Conservation (phyloP, 176 grass and related monocot genomes). For the Eragrostis nindensis region DNA sequence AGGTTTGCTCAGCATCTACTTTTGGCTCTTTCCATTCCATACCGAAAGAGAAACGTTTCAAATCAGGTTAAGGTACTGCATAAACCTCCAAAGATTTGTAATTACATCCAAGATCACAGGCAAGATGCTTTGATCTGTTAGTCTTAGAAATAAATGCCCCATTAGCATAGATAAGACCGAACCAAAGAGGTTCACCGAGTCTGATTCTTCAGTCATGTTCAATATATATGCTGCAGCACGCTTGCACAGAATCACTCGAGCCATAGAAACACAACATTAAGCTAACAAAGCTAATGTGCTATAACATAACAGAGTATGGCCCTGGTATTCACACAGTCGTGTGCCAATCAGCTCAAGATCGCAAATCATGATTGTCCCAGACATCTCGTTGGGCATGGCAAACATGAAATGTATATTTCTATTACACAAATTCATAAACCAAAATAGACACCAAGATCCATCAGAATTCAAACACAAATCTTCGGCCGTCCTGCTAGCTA, state of each 20-base stretch:
- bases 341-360: slow-evolving; percentile 9
- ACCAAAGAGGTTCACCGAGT: too few species aligned
- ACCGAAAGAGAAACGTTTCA: neutral
- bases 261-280: neutral
- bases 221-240: too few species aligned
- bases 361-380: neutral
- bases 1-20: neutral
- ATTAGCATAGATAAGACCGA: too few species aligned
- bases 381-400: neutral
- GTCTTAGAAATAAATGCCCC: too few species aligned
- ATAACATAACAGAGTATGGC: neutral
- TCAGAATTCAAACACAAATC: neutral
- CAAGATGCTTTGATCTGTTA: neutral
- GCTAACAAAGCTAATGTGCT: too few species aligned
- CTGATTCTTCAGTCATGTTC: too few species aligned
- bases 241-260: neutral
- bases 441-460: neutral
- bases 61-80: neutral
- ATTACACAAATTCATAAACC: neutral
- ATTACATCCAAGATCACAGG: neutral
- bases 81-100: neutral
- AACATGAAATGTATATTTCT: neutral
- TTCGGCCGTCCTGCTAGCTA: neutral
- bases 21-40: neutral
- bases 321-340: neutral